Evolutionary conservation across 108 stramenopile species (phyloP).

Genomic region (Conticribra guillardii): DNA sequence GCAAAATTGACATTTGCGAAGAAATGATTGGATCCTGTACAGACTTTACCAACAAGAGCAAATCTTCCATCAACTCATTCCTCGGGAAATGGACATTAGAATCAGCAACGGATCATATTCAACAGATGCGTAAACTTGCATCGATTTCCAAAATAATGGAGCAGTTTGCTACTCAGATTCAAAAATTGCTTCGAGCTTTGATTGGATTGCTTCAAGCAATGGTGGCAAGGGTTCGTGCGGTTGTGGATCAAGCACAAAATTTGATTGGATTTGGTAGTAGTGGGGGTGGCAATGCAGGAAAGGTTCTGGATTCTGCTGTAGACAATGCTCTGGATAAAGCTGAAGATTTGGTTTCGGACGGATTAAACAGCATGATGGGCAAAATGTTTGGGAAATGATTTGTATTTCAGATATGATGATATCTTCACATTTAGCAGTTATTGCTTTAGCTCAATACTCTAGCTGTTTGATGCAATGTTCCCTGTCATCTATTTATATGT

Average conservation of each 20-base stretch:
- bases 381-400: neutral
- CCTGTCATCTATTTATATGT: too few relatives aligned
- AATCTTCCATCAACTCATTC: constrained; percentile 35
- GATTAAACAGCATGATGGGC: constrained; percentile 4
- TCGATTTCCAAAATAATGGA: constrained; percentile 19
- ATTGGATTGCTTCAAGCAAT: constrained; percentile 6
- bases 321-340: constrained; percentile 10
- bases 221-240: neutral
- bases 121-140: constrained; percentile 57
- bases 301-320: neutral
- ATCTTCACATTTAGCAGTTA: too few relatives aligned
- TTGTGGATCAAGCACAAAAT: constrained; percentile 5
- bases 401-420: too few relatives aligned
- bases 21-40: constrained; percentile 40
- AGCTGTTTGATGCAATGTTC: too few relatives aligned
- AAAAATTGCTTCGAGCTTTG: constrained; percentile 22
- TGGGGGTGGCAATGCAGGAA: neutral
- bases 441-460: too few relatives aligned
- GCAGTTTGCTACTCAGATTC: constrained; percentile 12
- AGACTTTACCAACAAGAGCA: constrained; percentile 31
- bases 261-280: neutral
- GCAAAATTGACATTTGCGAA: constrained; percentile 42
- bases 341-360: constrained; percentile 18
- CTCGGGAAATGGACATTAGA: constrained; percentile 56
- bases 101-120: constrained; percentile 42